Conservation (phyloP, 2,329 filamentous ascomycete genomes). For the Fusarium scirpi region DNA sequence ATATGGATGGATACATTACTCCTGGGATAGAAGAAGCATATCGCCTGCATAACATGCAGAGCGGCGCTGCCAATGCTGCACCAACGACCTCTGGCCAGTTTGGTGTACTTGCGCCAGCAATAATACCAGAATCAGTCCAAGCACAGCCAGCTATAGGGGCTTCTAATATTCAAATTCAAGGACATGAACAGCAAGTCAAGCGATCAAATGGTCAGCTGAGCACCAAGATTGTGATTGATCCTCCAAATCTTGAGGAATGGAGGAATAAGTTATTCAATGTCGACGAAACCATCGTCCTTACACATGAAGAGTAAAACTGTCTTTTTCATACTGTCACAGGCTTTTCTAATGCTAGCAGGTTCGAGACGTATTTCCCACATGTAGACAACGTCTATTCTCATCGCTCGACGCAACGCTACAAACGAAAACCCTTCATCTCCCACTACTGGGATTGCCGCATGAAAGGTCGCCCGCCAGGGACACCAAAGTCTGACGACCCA, state of each 20-base stretch:
- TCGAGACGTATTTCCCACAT: slow-evolving; percentile 84
- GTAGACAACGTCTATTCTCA: slow-evolving; percentile 89
- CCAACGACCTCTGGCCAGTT: slow-evolving; percentile 54
- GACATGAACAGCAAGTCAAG: slow-evolving; percentile 5
- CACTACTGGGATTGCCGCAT: slow-evolving; percentile 89
- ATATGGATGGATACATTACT: slow-evolving; percentile 31
- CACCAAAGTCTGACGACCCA: slow-evolving; percentile 82
- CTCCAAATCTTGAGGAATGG: slow-evolving; percentile 77
- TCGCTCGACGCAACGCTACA: slow-evolving; percentile 83
- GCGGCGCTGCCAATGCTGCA: neutral
- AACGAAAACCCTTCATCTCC: slow-evolving; percentile 83
- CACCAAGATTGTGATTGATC: slow-evolving; percentile 70
- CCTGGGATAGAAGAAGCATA: slow-evolving; percentile 37
- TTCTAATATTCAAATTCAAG: slow-evolving; percentile 5
- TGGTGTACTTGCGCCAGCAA: slow-evolving; percentile 57
- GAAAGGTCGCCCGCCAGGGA: slow-evolving; percentile 82
- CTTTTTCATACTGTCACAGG: too few relatives aligned
- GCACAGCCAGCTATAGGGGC: slow-evolving; percentile 10
- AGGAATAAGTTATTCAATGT: slow-evolving; percentile 79
- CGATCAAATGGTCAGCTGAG: slow-evolving; percentile 64
- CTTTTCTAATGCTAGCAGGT: slow-evolving; percentile 59
- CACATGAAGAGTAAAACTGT: slow-evolving; percentile 73
- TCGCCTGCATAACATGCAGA: slow-evolving; percentile 19
- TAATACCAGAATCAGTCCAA: slow-evolving; percentile 15
- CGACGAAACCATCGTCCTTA: slow-evolving; percentile 78